Conservation (phyloP, 1,284 basidiomycete species). For the Fomitopsis betulina region DNA sequence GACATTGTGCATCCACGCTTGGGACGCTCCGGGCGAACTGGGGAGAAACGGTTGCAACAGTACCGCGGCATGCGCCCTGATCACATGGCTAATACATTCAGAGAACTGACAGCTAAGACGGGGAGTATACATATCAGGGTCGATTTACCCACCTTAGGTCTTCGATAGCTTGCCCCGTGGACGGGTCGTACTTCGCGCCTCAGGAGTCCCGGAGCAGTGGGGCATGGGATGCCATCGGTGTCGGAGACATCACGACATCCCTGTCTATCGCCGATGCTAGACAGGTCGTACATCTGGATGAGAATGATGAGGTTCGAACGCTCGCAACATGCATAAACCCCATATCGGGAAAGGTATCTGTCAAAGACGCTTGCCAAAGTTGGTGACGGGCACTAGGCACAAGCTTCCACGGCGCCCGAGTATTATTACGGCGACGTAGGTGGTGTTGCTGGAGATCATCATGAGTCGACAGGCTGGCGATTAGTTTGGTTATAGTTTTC, state of each 20-base stretch:
- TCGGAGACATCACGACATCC: not conserved
- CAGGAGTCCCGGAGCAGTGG: not conserved
- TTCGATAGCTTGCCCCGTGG: not conserved
- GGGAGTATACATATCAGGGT: not conserved
- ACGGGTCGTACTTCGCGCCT: not conserved
- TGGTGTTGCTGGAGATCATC: not conserved
- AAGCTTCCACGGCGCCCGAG: not conserved
- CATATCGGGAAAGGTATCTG: not conserved
- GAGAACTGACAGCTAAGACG: not conserved
- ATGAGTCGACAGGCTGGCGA: not conserved
- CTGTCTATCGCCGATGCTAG: conserved; percentile 1
- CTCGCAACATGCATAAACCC: not conserved
- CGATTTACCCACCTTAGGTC: not conserved
- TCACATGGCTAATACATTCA: not conserved
- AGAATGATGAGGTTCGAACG: not conserved
- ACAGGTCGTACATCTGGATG: not conserved
- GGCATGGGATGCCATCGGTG: not conserved
- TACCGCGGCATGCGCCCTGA: not conserved
- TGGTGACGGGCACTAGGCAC: not conserved
- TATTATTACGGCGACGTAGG: not conserved
- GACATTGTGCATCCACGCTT: not conserved
- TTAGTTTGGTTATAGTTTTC: too few species aligned
- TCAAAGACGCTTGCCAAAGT: not conserved
- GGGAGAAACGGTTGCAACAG: not conserved
- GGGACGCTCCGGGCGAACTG: not conserved